Evolutionary conservation across 768 basidiomycete genomes (phyloP).

Genomic region (Rhodotorula paludigena): DNA sequence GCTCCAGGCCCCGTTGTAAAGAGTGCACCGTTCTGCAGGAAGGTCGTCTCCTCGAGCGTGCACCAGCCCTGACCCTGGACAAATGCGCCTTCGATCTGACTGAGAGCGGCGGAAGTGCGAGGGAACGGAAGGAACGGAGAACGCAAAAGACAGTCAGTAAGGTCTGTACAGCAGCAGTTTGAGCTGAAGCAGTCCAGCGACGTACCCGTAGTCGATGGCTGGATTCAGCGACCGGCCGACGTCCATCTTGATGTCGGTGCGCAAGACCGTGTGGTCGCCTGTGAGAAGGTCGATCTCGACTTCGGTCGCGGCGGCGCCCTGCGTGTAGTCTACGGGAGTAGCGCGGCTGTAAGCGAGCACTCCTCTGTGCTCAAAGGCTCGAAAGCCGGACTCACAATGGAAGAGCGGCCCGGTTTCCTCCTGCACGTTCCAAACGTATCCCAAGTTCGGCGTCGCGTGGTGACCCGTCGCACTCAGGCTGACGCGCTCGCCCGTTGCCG

Average conservation of each 20-base stretch:
- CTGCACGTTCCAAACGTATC: conserved; percentile 31
- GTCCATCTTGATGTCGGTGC: conserved; percentile 34
- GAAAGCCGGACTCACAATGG: conserved; percentile 29
- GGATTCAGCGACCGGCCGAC: conserved; percentile 41
- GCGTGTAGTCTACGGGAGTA: conserved; percentile 37
- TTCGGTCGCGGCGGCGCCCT: conserved; percentile 35
- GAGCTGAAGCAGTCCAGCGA: too few relatives aligned
- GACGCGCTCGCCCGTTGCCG: conserved; percentile 38
- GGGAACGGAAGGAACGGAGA: too few relatives aligned
- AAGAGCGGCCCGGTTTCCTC: conserved; percentile 18
- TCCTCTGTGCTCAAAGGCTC: too few relatives aligned
- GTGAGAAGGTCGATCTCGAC: conserved; percentile 42
- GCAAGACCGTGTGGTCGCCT: conserved; percentile 37
- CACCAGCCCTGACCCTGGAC: conserved; percentile 36
- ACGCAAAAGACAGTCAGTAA: too few relatives aligned
- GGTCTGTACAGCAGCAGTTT: too few relatives aligned
- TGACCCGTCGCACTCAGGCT: conserved; percentile 32
- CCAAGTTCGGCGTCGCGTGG: conserved; percentile 29
- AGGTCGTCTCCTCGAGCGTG: conserved; percentile 41
- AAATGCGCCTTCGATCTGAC: conserved; percentile 42
- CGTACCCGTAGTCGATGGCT: conserved; percentile 42
- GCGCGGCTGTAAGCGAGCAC: too few relatives aligned
- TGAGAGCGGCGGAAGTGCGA: too few relatives aligned
- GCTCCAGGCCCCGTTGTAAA: conserved; percentile 40
- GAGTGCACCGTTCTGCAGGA: conserved; percentile 40